phyloP scores from a whole-genome alignment of 305 asterid species.

The Fraxinus latifolia region DNA sequence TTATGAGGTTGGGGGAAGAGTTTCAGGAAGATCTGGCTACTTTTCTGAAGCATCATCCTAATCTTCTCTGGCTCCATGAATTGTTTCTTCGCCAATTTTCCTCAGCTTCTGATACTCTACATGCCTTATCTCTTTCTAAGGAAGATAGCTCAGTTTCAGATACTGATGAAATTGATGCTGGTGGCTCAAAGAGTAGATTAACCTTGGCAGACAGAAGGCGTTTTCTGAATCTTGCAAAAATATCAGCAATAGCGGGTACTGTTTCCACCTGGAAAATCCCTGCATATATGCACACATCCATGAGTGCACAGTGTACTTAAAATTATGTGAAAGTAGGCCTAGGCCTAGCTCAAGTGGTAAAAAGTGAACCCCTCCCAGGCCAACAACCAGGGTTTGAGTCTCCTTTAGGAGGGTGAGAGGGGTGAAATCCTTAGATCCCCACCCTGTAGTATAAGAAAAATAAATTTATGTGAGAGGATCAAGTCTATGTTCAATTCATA shows the following conservation, averaged over 20 bases:
- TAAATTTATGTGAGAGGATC: neutral
- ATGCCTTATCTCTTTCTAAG: conserved; percentile 61
- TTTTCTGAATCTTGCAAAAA: conserved; percentile 76
- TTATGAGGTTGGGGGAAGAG: conserved; percentile 88
- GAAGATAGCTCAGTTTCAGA: conserved; percentile 39
- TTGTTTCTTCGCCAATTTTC: conserved; percentile 73
- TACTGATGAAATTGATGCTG: conserved; percentile 39
- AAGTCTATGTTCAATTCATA: conserved; percentile 10
- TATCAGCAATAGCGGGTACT: conserved; percentile 83
- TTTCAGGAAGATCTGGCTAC: conserved; percentile 69
- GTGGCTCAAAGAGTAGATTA: conserved; percentile 28
- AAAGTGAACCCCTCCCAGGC: neutral
- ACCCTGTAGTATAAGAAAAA: neutral
- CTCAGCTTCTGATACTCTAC: conserved; percentile 81
- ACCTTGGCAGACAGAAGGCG: conserved; percentile 71
- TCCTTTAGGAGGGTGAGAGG: neutral
- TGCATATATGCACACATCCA: neutral
- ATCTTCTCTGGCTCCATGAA: conserved; percentile 93
- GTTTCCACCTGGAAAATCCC: conserved; percentile 17
- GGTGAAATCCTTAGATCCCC: neutral
- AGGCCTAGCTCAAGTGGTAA: neutral
- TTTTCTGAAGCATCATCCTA: conserved; percentile 68
- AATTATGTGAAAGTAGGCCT: neutral
- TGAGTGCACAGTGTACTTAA: neutral
- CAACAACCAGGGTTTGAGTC: neutral